phyloP scores from a whole-genome alignment of 2,329 filamentous ascomycete species.

The Trichoderma oligosporum region DNA sequence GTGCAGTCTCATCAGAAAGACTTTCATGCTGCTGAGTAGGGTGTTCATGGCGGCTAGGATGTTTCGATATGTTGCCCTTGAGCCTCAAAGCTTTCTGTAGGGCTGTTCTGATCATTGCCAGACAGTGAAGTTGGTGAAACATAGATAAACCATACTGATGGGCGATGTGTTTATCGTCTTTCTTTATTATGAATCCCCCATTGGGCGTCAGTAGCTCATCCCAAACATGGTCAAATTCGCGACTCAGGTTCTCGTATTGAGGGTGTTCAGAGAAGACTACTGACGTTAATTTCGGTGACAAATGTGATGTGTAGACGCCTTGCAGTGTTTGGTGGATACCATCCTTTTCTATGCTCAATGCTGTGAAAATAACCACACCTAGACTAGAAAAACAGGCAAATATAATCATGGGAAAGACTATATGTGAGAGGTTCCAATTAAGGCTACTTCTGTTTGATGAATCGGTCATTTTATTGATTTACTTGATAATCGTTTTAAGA shows the following conservation, averaged over 20 bases:
- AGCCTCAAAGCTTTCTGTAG: constrained; percentile 1
- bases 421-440: not conserved
- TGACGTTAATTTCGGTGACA: not conserved
- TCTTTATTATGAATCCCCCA: not conserved
- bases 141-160: constrained; percentile 8
- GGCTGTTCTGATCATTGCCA: constrained; percentile 8
- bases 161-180: not conserved
- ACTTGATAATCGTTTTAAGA: too few species aligned
- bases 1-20: not conserved
- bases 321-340: not conserved
- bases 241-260: not conserved
- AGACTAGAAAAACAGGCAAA: not conserved
- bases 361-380: not conserved
- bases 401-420: not conserved
- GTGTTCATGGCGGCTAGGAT: not conserved
- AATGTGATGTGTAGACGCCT: not conserved
- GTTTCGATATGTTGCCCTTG: not conserved
- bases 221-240: not conserved
- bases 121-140: constrained; percentile 19
- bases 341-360: not conserved
- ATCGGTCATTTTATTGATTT: not conserved
- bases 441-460: not conserved
- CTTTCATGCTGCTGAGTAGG: not conserved
- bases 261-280: not conserved
- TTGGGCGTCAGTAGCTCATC: not conserved